phyloP scores from a whole-genome alignment of 2,329 filamentous ascomycete species.

The Fusarium guadeloupense region DNA sequence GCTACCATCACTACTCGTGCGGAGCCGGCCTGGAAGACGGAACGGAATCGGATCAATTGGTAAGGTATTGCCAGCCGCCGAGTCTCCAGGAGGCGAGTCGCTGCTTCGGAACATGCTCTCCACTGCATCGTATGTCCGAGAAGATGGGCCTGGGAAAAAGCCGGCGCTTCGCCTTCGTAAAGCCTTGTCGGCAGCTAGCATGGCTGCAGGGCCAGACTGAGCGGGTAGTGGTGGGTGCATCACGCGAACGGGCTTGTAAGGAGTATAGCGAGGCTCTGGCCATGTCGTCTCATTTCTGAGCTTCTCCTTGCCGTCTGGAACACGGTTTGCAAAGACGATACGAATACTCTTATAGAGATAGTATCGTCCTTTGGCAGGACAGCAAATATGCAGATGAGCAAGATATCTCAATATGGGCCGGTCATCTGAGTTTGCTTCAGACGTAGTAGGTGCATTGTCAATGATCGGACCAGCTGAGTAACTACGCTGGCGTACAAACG shows the following conservation, averaged over 20 bases:
- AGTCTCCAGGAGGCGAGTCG: constrained; percentile 26
- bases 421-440: constrained; percentile 50
- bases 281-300: constrained; percentile 88
- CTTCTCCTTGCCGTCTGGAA: constrained; percentile 94
- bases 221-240: constrained; percentile 55
- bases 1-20: constrained; percentile 47
- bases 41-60: constrained; percentile 64
- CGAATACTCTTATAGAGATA: constrained; percentile 93
- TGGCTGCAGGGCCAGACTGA: constrained; percentile 56
- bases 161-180: constrained; percentile 67
- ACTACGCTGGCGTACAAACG: constrained; percentile 92
- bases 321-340: constrained; percentile 95
- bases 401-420: constrained; percentile 86
- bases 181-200: constrained; percentile 67
- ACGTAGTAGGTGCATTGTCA: constrained; percentile 63
- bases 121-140: constrained; percentile 49
- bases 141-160: constrained; percentile 49
- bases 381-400: constrained; percentile 93
- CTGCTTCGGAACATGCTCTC: constrained; percentile 40
- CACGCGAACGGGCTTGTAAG: constrained; percentile 76
- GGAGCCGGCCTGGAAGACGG: constrained; percentile 49
- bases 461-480: constrained; percentile 89
- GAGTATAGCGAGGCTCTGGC: constrained; percentile 85
- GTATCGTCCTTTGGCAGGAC: constrained; percentile 81
- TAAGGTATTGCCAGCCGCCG: constrained; percentile 45